Evolutionary conservation across 2,329 filamentous ascomycete species (phyloP).

Genomic region (Elsinoe ampelina): DNA sequence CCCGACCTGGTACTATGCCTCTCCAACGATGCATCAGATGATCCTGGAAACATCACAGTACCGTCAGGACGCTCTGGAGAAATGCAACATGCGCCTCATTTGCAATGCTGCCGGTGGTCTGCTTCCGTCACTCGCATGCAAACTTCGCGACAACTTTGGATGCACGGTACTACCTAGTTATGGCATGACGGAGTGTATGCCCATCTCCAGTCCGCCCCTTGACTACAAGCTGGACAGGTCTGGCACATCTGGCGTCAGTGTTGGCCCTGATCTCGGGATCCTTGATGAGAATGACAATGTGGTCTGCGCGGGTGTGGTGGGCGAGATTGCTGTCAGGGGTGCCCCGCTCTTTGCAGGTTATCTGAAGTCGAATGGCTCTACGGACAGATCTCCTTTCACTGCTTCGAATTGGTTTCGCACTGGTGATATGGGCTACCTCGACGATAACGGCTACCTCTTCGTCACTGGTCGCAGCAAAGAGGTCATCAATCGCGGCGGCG

Average conservation of each 20-base stretch:
- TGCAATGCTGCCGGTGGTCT: conserved; percentile 49
- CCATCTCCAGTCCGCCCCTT: conserved; percentile 48
- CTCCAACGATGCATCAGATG: conserved; percentile 48
- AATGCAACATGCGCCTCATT: conserved; percentile 42
- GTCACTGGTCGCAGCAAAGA: conserved; percentile 49
- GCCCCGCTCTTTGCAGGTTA: conserved; percentile 45
- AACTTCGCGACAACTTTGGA: conserved; percentile 42
- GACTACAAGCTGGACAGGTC: conserved; percentile 43
- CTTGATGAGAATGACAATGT: conserved; percentile 34
- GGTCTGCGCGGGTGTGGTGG: conserved; percentile 30
- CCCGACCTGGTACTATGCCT: conserved; percentile 51
- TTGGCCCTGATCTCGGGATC: conserved; percentile 45
- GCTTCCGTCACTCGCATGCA: conserved; percentile 42
- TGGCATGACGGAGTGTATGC: conserved; percentile 54
- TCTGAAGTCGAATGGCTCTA: conserved; percentile 33
- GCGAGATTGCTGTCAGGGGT: conserved; percentile 43
- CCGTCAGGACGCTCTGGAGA: conserved; percentile 33
- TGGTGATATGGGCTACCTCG: conserved; percentile 46
- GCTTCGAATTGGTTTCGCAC: conserved; percentile 46
- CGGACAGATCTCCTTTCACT: conserved; percentile 41
- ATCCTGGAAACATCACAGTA: conserved; percentile 40
- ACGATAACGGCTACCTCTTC: conserved; percentile 43
- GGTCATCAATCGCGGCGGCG: conserved; percentile 49
- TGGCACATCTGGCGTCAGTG: conserved; percentile 45
- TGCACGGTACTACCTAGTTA: conserved; percentile 48